Percentiles rank a stretch among this genome's conserved stretches.
Conservation (phyloP, 2,329 filamentous ascomycete genomes). For the Colletotrichum lini region DNA sequence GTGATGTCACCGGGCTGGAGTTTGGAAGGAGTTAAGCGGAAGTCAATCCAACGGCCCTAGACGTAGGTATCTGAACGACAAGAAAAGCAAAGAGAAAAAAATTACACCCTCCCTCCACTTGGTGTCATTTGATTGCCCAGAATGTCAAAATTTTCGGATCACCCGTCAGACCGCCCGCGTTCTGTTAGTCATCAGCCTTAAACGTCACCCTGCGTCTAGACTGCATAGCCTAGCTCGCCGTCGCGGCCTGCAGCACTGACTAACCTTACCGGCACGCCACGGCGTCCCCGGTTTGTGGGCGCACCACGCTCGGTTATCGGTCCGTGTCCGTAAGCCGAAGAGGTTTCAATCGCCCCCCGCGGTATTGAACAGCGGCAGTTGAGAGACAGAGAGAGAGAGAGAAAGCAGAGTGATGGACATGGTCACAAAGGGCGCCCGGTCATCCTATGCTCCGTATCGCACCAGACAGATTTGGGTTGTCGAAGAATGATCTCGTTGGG, state of each 20-base stretch:
- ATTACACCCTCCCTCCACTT: neutral
- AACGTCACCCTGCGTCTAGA: slow-evolving; percentile 38
- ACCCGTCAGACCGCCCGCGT: neutral
- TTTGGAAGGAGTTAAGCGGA: slow-evolving; percentile 27
- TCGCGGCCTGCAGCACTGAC: slow-evolving; percentile 19
- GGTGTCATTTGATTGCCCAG: neutral
- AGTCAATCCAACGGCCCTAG: neutral
- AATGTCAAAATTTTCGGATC: neutral
- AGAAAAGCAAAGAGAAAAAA: neutral
- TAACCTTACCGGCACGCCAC: slow-evolving; percentile 14
- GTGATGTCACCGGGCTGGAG: slow-evolving; percentile 33
- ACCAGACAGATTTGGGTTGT: neutral
- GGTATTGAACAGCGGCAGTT: slow-evolving; percentile 3
- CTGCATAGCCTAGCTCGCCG: neutral
- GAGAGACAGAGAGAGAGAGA: neutral
- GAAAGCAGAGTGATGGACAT: too few relatives aligned
- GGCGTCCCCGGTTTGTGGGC: slow-evolving; percentile 26
- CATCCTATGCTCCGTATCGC: neutral
- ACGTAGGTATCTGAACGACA: neutral
- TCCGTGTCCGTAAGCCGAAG: neutral
- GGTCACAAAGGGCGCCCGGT: neutral
- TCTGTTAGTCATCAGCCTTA: slow-evolving; percentile 39
- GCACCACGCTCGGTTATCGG: slow-evolving; percentile 21
- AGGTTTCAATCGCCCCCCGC: neutral
- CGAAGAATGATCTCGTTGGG: too few relatives aligned